These are phyloP conservation scores for Magnolia kwangsiensis DNA, from an alignment of 164 flowering plant species.

Conservation along the genomic window DNA sequence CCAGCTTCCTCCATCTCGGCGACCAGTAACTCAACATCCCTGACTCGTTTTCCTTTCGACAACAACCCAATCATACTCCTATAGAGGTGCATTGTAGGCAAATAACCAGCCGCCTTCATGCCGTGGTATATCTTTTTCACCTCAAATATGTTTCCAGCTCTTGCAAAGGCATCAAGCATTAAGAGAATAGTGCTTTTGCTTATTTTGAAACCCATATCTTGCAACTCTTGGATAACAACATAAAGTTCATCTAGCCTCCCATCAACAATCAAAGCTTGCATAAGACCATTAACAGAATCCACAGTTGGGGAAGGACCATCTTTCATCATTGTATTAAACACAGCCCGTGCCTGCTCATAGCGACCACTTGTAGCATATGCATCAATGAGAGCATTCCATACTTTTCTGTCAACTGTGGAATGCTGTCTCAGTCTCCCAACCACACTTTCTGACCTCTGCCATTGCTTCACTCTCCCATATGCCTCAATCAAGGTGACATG, in stretches of 20 bases:
- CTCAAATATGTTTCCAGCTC: constrained; percentile 74
- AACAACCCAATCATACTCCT: constrained; percentile 66
- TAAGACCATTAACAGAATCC: constrained; percentile 72
- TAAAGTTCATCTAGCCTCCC: constrained; percentile 82
- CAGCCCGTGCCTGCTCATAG: constrained; percentile 91
- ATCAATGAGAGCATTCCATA: constrained; percentile 82
- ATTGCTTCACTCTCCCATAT: constrained; percentile 66
- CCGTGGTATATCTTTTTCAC: constrained; percentile 90
- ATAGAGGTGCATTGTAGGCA: constrained; percentile 91
- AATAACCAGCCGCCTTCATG: constrained; percentile 94
- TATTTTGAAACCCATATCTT: constrained; percentile 91
- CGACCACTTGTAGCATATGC: constrained; percentile 87
- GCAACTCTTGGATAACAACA: constrained; percentile 83
- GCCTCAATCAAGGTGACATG: constrained; percentile 58
- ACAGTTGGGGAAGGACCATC: constrained; percentile 90
- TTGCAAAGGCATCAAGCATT: constrained; percentile 94
- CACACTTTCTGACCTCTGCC: constrained; percentile 73
- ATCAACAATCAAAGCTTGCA: constrained; percentile 80
- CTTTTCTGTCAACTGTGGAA: constrained; percentile 53
- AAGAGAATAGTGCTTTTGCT: constrained; percentile 83
- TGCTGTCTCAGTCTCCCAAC: constrained; percentile 55
- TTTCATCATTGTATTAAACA: constrained; percentile 84
- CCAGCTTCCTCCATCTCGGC: constrained; percentile 89
- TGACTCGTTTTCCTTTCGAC: constrained; percentile 65
- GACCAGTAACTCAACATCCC: constrained; percentile 88